Evolutionary conservation across 176 grass and related monocot species (phyloP), one percentile per base, ranked within the genome.

Genomic region (Aegilops bicornis): DNA sequence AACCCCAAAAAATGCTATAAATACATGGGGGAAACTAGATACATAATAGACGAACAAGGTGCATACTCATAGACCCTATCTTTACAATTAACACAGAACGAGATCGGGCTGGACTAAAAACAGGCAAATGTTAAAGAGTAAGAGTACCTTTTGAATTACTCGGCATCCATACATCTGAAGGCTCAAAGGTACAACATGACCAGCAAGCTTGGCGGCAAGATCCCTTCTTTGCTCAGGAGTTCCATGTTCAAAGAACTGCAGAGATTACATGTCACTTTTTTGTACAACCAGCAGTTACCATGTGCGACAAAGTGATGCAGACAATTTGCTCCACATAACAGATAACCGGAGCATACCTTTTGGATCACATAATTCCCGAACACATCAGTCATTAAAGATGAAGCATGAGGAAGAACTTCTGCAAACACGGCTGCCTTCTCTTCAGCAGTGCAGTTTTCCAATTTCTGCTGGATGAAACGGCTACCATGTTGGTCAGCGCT

Each of bases 341-440:
- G 5, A 58, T 17, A 86, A 82, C 17, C 39, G 8, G 24, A 33
- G 20, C 68, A 79, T 89, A 99, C 97, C 94, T 99, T 99, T 91
- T 99, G 97, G 64, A 99, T 99, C 50, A 99, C 97, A 90, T 99
- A 99, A 87, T 99, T 99, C 59, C 97, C 97, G 60, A 99, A 99
- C 37, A 99, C 97, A 64, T 99, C 97, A 43, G 78, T 99, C 94
- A 99, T 99, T 52, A 99, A 88, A 37, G 92, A 82, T 76, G 94
- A 80, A 79, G 97, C 87, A 69, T 99, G 92, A 69, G 97, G 90
- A 78, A 99, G 87, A 88, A 99, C 89, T 86, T 99, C 97, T 24
- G 73, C 71, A 86, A 99, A 99, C 64, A 99, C 97, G 22, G 87
- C 87, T 74, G 94, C 87, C 87, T 99, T 99, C 79, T 99, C 97